Evolutionary conservation across 768 basidiomycete genomes (phyloP), one percentile per base, ranked within the genome.

Genomic region (Sporobolomyces roseus): DNA sequence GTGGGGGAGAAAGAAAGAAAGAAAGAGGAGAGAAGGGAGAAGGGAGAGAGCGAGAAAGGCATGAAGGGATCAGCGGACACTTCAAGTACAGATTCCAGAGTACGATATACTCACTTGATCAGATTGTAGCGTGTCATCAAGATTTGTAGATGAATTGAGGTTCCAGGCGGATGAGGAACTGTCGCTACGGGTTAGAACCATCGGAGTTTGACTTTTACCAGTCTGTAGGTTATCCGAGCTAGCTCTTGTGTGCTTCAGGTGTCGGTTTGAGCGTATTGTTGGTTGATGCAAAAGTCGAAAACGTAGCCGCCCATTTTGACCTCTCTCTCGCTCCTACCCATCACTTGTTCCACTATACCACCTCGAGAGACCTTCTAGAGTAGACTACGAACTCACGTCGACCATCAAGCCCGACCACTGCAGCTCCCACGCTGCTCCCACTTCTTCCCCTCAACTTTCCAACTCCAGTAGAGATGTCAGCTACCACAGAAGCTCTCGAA

Each of bases 81-180:
- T 23, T 46, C 7, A 7, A 46, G 12, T 41, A 41, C 17, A 33
- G 61, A n/a, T n/a, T n/a, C n/a, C n/a, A 25, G 33, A 62, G 43
- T 12, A 27, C 25, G 21, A 7, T n/a, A n/a, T n/a, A 45, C 67
- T 38, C 29, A 63, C 67, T 54, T 68, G 61, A 33, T 68, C 67
- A 2, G 1, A 32, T n/a, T 63, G 9, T 25, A 23, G 30, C 14
- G 27, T 29, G 10, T 41, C 23, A 13, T 30, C 41, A n/a, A 16
- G 35, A 7, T 8, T 35, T 32, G 27, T 23, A 51, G 46, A n/a
- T 2, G 53, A 35, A n/a, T n/a, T n/a, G 1, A n/a, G n/a, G 33
- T 43, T n/a, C 67, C 67, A 68, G 7, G 32, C 25, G 56, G 54
- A 52, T 25, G 50, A 43, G n/a, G 54, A n/a, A 21, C 48, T 52